Conservation (phyloP, 2,329 filamentous ascomycete species). For the Phyllosticta citrichinensis region DNA sequence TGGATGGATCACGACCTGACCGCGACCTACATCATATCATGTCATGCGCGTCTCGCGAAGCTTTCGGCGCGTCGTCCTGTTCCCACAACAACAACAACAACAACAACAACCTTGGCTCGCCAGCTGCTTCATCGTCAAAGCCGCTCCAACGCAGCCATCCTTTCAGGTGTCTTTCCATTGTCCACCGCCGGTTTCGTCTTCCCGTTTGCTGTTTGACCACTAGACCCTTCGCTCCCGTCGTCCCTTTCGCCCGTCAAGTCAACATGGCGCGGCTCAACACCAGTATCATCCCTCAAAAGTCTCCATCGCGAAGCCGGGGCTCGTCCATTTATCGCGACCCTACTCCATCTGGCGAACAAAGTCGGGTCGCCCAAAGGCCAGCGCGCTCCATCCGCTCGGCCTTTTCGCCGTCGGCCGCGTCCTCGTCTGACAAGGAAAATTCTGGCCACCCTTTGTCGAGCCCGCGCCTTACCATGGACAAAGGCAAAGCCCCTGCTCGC, state of each 20-base stretch:
- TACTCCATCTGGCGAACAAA: slow-evolving; percentile 18
- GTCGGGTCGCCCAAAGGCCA: not conserved
- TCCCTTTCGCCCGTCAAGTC: no score
- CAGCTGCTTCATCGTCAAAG: not conserved
- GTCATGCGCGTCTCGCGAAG: not conserved
- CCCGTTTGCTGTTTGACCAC: not conserved
- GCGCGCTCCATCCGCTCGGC: not conserved
- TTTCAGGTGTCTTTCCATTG: not conserved
- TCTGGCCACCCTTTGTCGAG: slow-evolving; percentile 14
- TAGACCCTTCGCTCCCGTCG: not conserved
- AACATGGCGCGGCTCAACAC: slow-evolving; percentile 30
- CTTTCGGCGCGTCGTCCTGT: not conserved
- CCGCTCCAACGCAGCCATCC: not conserved
- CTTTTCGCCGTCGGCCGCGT: slow-evolving; percentile 13
- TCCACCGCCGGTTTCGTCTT: not conserved
- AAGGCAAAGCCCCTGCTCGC: slow-evolving; percentile 30
- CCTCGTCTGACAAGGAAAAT: slow-evolving; percentile 39
- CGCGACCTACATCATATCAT: not conserved
- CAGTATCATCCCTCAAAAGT: slow-evolving; percentile 18
- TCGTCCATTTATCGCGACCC: slow-evolving; percentile 29
- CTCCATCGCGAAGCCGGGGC: slow-evolving; percentile 15
- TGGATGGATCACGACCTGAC: not conserved
- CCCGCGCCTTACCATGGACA: slow-evolving; percentile 20
- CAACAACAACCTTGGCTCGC: not conserved
- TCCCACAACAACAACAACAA: not conserved